Percentiles rank a stretch among this genome's conserved stretches.
These are phyloP conservation scores for Pilatotrama ljubarskyi DNA, from an alignment of 768 basidiomycete genomes.

Conservation along the genomic window DNA sequence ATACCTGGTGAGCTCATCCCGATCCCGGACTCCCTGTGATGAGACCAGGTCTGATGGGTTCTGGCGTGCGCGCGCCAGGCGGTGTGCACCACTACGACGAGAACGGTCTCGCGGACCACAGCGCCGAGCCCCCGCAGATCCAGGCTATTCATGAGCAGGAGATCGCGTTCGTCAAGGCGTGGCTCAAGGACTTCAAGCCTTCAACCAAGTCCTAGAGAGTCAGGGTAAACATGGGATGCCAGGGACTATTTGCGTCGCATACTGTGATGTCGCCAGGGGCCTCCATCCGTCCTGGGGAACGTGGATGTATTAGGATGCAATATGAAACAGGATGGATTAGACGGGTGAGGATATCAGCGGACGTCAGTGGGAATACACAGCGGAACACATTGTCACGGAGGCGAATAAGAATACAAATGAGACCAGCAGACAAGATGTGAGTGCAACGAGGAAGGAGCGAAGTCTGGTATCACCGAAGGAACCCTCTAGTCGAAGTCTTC, in stretches of 20 bases:
- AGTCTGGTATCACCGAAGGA: background rate
- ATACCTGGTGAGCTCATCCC: constrained; percentile 63
- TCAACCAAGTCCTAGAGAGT: background rate
- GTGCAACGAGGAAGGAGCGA: background rate
- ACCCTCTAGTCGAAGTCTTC: constrained; percentile 29
- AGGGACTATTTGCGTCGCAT: too few relatives aligned
- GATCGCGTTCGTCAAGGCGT: constrained; percentile 73
- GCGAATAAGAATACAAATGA: constrained; percentile 10
- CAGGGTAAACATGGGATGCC: background rate
- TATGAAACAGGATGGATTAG: constrained; percentile 10
- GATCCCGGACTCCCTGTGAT: background rate
- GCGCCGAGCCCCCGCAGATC: constrained; percentile 75
- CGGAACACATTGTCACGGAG: background rate
- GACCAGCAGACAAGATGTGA: background rate
- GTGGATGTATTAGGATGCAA: background rate
- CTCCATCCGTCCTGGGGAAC: background rate
- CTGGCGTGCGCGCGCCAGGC: background rate
- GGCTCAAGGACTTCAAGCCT: constrained; percentile 52
- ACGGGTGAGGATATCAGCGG: constrained; percentile 13
- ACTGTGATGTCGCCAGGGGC: too few relatives aligned
- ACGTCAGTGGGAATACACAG: constrained; percentile 4
- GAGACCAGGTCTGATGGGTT: background rate
- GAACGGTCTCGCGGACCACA: constrained; percentile 65
- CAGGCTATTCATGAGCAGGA: constrained; percentile 77
- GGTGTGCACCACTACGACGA: constrained; percentile 73